Evolutionary conservation across 2,329 filamentous ascomycete species (phyloP).

Genomic region (Lojkania enalia): DNA sequence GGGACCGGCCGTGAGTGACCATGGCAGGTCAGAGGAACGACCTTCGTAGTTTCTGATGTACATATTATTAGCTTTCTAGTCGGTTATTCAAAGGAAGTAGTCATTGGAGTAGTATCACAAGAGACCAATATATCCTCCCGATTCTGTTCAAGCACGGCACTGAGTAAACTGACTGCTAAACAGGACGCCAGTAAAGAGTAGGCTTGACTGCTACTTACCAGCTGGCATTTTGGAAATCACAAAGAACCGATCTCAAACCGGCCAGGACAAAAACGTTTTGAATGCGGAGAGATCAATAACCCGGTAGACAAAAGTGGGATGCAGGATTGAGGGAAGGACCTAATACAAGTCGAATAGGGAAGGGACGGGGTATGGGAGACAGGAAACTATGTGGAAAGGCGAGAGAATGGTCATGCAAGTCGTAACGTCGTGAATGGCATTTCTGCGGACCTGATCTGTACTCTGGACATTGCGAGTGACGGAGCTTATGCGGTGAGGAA

Average conservation of each 20-base stretch:
- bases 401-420: conserved; percentile 8
- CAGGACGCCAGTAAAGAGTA: not conserved
- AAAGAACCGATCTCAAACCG: too few relatives aligned
- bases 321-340: not conserved
- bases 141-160: not conserved
- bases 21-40: conserved; percentile 90
- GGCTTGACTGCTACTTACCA: not conserved
- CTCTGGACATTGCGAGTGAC: not conserved
- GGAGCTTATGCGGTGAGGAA: not conserved
- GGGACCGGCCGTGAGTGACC: conserved; percentile 91
- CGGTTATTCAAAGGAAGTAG: not conserved
- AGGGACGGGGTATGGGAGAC: not conserved
- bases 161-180: not conserved
- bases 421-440: conserved; percentile 19
- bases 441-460: not conserved
- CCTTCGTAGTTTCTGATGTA: conserved; percentile 53
- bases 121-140: not conserved
- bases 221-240: too few relatives aligned
- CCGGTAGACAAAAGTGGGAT: not conserved
- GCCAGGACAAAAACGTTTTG: too few relatives aligned
- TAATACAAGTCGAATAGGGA: not conserved
- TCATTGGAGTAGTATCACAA: not conserved
- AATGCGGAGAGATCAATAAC: too few relatives aligned
- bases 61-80: not conserved
- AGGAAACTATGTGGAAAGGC: not conserved